Conservation (phyloP, 345 rosid genomes). For the Dovyalis caffra region DNA sequence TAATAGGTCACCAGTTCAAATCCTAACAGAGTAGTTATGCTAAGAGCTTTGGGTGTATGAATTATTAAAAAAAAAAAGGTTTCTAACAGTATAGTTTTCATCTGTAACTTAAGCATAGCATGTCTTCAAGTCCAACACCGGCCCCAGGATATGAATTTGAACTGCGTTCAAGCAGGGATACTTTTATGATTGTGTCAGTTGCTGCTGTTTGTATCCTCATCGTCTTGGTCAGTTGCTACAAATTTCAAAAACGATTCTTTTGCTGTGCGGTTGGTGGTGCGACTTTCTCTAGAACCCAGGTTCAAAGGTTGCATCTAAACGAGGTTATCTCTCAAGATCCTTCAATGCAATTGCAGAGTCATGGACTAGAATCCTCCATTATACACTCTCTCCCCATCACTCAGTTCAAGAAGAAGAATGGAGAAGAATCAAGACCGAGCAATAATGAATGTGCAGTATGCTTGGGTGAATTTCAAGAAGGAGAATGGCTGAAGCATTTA, state of each 20-base stretch:
- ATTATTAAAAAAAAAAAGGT: too few species aligned
- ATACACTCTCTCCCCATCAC: slow-evolving; percentile 27
- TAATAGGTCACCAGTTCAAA: too few species aligned
- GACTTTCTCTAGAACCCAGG: slow-evolving; percentile 13
- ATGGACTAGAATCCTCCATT: slow-evolving; percentile 31
- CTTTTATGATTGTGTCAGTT: slow-evolving; percentile 10
- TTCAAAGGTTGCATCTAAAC: slow-evolving; percentile 10
- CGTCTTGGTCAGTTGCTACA: slow-evolving; percentile 22
- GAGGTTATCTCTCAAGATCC: slow-evolving; percentile 13
- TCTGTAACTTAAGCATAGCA: neutral
- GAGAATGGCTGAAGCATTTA: slow-evolving; percentile 36
- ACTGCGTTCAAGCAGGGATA: neutral
- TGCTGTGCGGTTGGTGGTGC: neutral
- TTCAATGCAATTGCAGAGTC: slow-evolving; percentile 21
- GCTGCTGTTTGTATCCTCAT: slow-evolving; percentile 9
- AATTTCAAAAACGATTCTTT: slow-evolving; percentile 16
- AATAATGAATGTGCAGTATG: slow-evolving; percentile 40
- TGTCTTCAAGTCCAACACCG: slow-evolving; percentile 7
- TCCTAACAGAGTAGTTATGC: too few species aligned
- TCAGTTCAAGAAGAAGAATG: slow-evolving; percentile 26
- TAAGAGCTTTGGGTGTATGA: too few species aligned
- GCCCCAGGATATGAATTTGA: neutral
- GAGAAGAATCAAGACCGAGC: neutral
- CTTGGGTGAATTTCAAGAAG: slow-evolving; percentile 43
- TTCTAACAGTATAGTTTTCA: neutral